A percentile compares a stretch with the other conserved stretches of the same genome.
These are phyloP conservation scores for Plasmodium knowlesi DNA, from an alignment of 169 alveolate genomes.

Conservation along the genomic window DNA sequence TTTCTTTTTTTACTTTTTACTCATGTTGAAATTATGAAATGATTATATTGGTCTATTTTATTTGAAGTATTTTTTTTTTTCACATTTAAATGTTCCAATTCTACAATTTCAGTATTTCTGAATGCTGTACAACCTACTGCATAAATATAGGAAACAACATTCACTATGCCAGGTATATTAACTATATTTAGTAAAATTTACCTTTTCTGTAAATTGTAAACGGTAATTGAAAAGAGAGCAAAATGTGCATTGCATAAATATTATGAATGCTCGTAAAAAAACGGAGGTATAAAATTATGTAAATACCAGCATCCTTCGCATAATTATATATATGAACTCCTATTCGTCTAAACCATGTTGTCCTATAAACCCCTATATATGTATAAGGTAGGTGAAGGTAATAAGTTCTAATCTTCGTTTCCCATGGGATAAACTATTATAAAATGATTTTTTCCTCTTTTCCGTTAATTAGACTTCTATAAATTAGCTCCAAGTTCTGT, in stretches of 20 bases:
- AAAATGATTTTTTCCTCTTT: neutral
- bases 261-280: neutral
- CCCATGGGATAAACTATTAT: neutral
- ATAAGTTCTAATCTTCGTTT: neutral
- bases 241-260: neutral
- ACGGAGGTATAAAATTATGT: neutral
- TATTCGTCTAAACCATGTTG: neutral
- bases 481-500: neutral
- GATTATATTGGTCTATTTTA: neutral
- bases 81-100: neutral
- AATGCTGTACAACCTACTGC: neutral
- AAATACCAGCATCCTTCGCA: neutral
- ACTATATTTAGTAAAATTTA: neutral
- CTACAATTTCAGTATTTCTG: neutral
- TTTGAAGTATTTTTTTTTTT: constrained; percentile 10
- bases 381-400: neutral
- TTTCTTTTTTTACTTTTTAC: neutral
- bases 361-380: neutral
- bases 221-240: neutral
- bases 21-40: constrained; percentile 11
- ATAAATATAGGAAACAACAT: neutral
- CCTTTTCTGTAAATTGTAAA: neutral
- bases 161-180: neutral
- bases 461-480: neutral
- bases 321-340: neutral